phyloP scores from a whole-genome alignment of 1,284 basidiomycete genomes.

The Pisolithus thermaeus region DNA sequence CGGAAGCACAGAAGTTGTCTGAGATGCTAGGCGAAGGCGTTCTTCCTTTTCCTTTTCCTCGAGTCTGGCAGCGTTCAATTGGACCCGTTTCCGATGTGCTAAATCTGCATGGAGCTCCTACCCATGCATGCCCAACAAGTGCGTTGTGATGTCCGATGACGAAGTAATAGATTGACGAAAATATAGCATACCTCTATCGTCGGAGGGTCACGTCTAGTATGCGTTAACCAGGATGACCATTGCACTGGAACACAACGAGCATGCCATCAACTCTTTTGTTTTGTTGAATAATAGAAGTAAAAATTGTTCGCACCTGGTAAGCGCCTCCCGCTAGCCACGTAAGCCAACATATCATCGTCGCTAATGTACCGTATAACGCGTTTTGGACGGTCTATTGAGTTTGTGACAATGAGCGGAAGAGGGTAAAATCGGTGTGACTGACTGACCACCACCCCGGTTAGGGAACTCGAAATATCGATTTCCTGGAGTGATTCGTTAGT shows the following conservation, averaged over 20 bases:
- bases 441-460: constrained; percentile 31
- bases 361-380: constrained; percentile 44
- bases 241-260: constrained; percentile 37
- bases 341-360: constrained; percentile 45
- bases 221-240: constrained; percentile 56
- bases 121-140: neutral
- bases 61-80: constrained; percentile 37
- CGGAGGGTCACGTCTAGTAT: constrained; percentile 47
- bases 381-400: constrained; percentile 32
- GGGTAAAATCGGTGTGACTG: neutral
- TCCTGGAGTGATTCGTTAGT: constrained; percentile 29
- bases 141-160: neutral
- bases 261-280: neutral
- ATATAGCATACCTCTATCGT: constrained; percentile 40
- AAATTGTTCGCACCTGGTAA: constrained; percentile 38
- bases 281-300: neutral
- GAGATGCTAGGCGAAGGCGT: constrained; percentile 1
- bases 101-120: constrained; percentile 48
- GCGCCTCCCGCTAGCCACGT: constrained; percentile 46
- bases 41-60: constrained; percentile 1
- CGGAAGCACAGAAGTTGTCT: constrained; percentile 26
- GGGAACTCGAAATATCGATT: constrained; percentile 51
- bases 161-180: neutral
- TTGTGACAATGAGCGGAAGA: neutral
- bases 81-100: constrained; percentile 39